A percentile compares a stretch with the other conserved stretches of the same genome.
These are phyloP conservation scores for Letharia lupina DNA, from an alignment of 495 filamentous ascomycete species.

Conservation along the genomic window DNA sequence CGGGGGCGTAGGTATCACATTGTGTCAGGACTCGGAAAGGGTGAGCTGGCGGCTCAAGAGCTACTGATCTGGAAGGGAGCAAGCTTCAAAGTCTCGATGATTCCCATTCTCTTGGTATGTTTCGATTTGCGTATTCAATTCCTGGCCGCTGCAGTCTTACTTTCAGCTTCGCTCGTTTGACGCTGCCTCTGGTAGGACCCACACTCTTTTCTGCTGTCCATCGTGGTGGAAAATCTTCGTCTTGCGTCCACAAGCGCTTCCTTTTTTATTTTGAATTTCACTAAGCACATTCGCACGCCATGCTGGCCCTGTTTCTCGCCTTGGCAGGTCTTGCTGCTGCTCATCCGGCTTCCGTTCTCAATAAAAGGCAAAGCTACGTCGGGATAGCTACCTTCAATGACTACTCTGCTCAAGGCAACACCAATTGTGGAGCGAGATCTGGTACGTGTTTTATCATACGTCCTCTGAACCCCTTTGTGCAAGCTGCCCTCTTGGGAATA, in stretches of 20 bases:
- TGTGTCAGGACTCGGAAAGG: not conserved
- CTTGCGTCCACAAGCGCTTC: not conserved
- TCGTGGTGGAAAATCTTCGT: not conserved
- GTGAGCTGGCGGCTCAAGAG: not conserved
- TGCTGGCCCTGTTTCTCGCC: conserved; percentile 7
- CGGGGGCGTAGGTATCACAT: not conserved
- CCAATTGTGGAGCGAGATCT: conserved; percentile 7
- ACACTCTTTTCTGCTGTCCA: not conserved
- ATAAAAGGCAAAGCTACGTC: conserved; percentile 4
- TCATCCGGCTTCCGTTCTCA: not conserved
- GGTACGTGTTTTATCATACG: conserved; percentile 1
- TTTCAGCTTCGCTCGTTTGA: not conserved
- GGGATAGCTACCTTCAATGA: conserved; percentile 19
- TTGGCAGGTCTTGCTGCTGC: conserved; percentile 5
- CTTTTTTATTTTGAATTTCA: not conserved
- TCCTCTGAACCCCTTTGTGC: not conserved
- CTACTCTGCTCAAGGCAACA: conserved; percentile 13
- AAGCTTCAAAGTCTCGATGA: not conserved
- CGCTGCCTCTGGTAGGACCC: not conserved
- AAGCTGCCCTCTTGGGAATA: not conserved
- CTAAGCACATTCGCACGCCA: not conserved
- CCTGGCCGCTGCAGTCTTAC: not conserved
- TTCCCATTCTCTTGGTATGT: not conserved
- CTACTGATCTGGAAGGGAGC: not conserved
- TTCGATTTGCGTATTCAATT: not conserved